Evolutionary conservation across 176 grass and related monocot genomes (phyloP).

Genomic region (Puya raimondii): DNA sequence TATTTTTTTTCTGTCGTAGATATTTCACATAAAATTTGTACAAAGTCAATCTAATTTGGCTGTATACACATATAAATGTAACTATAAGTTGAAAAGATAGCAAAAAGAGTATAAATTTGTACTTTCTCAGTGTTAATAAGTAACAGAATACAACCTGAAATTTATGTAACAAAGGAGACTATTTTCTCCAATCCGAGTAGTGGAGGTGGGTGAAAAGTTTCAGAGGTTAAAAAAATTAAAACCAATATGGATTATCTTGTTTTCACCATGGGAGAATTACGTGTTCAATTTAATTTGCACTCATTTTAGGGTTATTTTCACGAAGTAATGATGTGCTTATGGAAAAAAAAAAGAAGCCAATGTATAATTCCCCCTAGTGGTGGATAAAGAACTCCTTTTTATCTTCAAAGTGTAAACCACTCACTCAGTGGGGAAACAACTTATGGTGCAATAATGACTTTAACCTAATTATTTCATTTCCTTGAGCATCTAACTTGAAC

Average conservation of each 20-base stretch:
- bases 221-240: neutral
- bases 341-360: neutral
- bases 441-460: neutral
- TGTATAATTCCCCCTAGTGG: neutral
- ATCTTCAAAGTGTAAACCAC: neutral
- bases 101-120: no score
- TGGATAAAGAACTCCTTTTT: neutral
- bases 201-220: neutral
- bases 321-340: neutral
- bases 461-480: conserved; percentile 11
- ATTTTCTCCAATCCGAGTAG: neutral
- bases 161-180: neutral
- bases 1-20: no score
- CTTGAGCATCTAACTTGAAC: neutral
- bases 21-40: no score
- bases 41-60: no score
- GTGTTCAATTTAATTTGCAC: neutral
- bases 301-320: neutral
- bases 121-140: no score
- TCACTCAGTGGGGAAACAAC: conserved; percentile 8
- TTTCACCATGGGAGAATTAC: neutral
- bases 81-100: no score
- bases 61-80: no score
- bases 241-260: neutral
- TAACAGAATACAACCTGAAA: no score